Evolutionary conservation across 305 asterid genomes (phyloP).

Genomic region (Fraxinus velutina): DNA sequence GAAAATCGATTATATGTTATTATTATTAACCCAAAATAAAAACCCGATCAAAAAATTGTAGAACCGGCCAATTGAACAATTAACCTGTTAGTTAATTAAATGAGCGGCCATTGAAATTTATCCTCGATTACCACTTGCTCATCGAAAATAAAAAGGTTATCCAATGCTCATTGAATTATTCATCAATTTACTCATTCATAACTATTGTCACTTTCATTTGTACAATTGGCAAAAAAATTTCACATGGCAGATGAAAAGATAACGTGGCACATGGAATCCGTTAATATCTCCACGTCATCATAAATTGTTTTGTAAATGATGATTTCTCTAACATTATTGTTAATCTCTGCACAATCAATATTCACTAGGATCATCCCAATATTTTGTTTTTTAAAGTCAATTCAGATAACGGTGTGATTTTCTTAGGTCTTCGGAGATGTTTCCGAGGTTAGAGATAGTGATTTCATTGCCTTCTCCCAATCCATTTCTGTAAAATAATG

Average conservation of each 20-base stretch:
- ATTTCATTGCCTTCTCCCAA: conserved; percentile 51
- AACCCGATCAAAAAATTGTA: no score
- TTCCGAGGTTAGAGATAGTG: conserved; percentile 60
- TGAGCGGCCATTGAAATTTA: background rate
- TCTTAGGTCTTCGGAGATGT: conserved; percentile 66
- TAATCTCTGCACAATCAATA: background rate
- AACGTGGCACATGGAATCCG: background rate
- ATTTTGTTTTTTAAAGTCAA: background rate
- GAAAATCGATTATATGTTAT: no score
- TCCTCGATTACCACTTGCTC: background rate
- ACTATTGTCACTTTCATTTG: background rate
- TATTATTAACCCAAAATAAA: no score
- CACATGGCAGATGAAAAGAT: background rate
- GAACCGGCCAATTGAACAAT: no score
- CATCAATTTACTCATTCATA: background rate
- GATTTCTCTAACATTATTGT: background rate
- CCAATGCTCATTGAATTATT: background rate
- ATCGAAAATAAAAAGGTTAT: background rate
- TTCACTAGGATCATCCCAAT: background rate
- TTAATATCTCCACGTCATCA: background rate
- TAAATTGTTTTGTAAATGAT: no score
- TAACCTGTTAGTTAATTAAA: no score
- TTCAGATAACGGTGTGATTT: conserved; percentile 38
- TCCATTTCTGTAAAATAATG: conserved; percentile 69
- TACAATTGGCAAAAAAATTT: background rate